Base-by-base conservation (phyloP, 768 basidiomycete genomes). In the Leccinum boreale region DNA sequence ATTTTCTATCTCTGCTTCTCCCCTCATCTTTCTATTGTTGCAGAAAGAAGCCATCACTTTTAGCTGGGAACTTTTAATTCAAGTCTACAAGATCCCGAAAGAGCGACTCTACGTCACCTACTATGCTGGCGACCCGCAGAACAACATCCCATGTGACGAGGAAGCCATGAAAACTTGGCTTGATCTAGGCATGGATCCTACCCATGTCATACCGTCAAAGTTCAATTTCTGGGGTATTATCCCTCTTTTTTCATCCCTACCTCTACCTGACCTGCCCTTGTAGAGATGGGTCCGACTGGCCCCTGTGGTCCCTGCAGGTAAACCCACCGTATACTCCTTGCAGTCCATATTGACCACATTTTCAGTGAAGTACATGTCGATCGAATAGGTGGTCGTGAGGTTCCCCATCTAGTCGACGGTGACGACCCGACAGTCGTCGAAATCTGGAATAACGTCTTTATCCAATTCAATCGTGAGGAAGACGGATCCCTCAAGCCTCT, bases 361-460 rank as follows among this genome's bases (percentile, higher is more conserved):
- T 35, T 42, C 67, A 93, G 93, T 65, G 97, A 99, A 75, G 89
- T 99, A 60, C 97, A 99, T 74, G 96, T 84, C 68, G 97, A 99
- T 73, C 89, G 94, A 45, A 92, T 98, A 61, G 97, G 97, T n/a
- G 92, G 90, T n/a, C 85, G 97, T 51, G 93, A 98, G 69, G 96
- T 94, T 52, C 84, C 94, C 6, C 80, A 87, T 65, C 85, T 97
- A 49, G 97, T 99, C 63, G 98, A 99, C 72, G 81, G 87, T 65
- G 97, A 99, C 71, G 97, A 98, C 69, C 94, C 97, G 2, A 87
- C 95, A 61, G 97, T 99, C 8, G 82, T 99, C 57, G 94, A 96
- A 74, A 95, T 99, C 64, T 99, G 97, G 97, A 99, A 99, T 78
- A 98, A 97, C 71, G 97, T 99, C 56, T 99, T 98, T 72, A 98